phyloP scores from a whole-genome alignment of 2,329 filamentous ascomycete genomes.

The Pseudopyrenochaeta lycopersici region DNA sequence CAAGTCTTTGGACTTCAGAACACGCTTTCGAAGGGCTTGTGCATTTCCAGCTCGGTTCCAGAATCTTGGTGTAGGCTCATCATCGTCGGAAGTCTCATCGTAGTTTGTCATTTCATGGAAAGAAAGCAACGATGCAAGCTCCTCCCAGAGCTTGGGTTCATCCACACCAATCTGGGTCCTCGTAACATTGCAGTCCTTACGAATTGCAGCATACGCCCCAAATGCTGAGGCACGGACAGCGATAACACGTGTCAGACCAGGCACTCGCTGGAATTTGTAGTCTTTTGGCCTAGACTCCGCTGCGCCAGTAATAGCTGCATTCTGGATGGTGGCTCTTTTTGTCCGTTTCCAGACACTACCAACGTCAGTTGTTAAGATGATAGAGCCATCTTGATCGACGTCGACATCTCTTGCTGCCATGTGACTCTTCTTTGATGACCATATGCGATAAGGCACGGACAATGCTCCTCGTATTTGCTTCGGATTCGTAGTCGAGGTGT shows the following conservation, averaged over 20 bases:
- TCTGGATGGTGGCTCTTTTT: slow-evolving; percentile 82
- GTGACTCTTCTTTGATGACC: slow-evolving; percentile 85
- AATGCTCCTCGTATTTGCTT: slow-evolving; percentile 87
- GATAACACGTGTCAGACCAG: slow-evolving; percentile 84
- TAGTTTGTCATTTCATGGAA: slow-evolving; percentile 67
- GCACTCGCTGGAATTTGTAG: slow-evolving; percentile 93
- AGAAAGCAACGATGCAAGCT: slow-evolving; percentile 74
- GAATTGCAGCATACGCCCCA: slow-evolving; percentile 87
- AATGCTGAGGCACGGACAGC: slow-evolving; percentile 87
- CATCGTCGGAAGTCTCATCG: slow-evolving; percentile 53
- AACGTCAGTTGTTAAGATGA: slow-evolving; percentile 91
- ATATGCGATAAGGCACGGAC: slow-evolving; percentile 80
- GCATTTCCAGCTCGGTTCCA: slow-evolving; percentile 60
- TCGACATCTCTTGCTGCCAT: slow-evolving; percentile 87
- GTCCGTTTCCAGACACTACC: slow-evolving; percentile 93
- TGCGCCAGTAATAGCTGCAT: slow-evolving; percentile 60
- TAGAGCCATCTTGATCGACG: slow-evolving; percentile 90
- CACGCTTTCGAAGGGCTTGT: slow-evolving; percentile 63
- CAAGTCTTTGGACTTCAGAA: slow-evolving; percentile 70
- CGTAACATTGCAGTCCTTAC: slow-evolving; percentile 84
- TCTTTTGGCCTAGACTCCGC: slow-evolving; percentile 76
- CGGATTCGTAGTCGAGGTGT: slow-evolving; percentile 88
- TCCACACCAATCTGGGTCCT: slow-evolving; percentile 74
- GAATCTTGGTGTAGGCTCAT: slow-evolving; percentile 57
- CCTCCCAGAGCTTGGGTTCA: slow-evolving; percentile 75